phyloP scores from a whole-genome alignment of 2,329 filamentous ascomycete genomes.

The Sporothrix variecibatus region DNA sequence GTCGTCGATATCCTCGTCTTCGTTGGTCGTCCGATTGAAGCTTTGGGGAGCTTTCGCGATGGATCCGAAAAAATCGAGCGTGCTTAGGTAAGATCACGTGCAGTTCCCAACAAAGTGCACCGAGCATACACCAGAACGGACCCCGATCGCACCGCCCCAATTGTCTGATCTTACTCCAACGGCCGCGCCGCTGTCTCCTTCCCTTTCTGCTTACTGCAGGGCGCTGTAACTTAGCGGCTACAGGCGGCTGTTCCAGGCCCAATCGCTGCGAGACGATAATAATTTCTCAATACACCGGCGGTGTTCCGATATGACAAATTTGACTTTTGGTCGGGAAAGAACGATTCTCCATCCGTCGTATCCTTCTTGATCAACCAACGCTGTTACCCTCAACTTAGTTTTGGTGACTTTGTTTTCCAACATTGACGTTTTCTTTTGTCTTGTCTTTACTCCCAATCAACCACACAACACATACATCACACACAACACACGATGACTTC shows the following conservation, averaged over 20 bases:
- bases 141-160: neutral
- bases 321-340: neutral
- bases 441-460: neutral
- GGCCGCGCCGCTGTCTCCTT: neutral
- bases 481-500: slow-evolving; percentile 19
- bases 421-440: neutral
- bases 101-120: neutral
- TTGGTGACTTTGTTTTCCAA: neutral
- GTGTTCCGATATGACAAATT: slow-evolving; percentile 23
- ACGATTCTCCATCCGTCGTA: neutral
- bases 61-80: neutral
- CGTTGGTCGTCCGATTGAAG: neutral
- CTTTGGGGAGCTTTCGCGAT: slow-evolving; percentile 10
- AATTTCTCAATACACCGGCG: slow-evolving; percentile 9
- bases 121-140: neutral
- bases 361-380: neutral
- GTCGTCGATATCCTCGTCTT: neutral
- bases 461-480: neutral
- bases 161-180: neutral
- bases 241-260: slow-evolving; percentile 13
- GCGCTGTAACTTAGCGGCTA: slow-evolving; percentile 19
- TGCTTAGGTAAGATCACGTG: slow-evolving; percentile 3
- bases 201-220: neutral
- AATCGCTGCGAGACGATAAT: neutral
- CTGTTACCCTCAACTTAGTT: neutral